Conservation (phyloP, 306 rosid species). For the Pyrus betulifolia region DNA sequence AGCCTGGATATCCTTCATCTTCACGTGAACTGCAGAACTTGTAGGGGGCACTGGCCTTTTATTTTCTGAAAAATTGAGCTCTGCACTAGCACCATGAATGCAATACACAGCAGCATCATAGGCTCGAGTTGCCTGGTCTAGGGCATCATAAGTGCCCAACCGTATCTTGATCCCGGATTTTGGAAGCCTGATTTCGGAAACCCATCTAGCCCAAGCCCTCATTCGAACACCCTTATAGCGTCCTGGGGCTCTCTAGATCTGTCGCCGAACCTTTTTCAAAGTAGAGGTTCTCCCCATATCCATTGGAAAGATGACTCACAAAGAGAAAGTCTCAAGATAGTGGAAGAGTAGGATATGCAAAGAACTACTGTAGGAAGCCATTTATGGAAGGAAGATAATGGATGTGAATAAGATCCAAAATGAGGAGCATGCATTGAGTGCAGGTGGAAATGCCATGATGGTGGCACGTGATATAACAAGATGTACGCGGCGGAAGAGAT, state of each 20-base stretch:
- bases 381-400: conserved; percentile 1
- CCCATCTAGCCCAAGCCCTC: conserved; percentile 24
- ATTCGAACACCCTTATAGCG: conserved; percentile 10
- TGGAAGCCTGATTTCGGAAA: conserved; percentile 22
- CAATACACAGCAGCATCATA: conserved; percentile 22
- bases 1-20: conserved; percentile 9
- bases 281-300: conserved; percentile 13
- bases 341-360: conserved; percentile 5
- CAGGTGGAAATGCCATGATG: conserved; percentile 15
- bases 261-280: neutral
- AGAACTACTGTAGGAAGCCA: neutral
- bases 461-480: conserved; percentile 9
- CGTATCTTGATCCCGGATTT: conserved; percentile 13
- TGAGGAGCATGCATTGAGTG: neutral
- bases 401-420: neutral
- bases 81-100: conserved; percentile 20
- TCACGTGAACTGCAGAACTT: conserved; percentile 4
- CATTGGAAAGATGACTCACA: neutral
- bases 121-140: conserved; percentile 19
- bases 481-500: conserved; percentile 14
- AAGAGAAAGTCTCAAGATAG: conserved; percentile 3
- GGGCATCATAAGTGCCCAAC: conserved; percentile 22
- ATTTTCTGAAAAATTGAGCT: conserved; percentile 17
- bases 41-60: conserved; percentile 11
- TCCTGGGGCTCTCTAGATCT: conserved; percentile 1